A percentile compares a stretch with the other conserved stretches of the same genome.
Evolutionary conservation across 495 filamentous ascomycete genomes (phyloP).

Genomic region (Evernia prunastri): DNA sequence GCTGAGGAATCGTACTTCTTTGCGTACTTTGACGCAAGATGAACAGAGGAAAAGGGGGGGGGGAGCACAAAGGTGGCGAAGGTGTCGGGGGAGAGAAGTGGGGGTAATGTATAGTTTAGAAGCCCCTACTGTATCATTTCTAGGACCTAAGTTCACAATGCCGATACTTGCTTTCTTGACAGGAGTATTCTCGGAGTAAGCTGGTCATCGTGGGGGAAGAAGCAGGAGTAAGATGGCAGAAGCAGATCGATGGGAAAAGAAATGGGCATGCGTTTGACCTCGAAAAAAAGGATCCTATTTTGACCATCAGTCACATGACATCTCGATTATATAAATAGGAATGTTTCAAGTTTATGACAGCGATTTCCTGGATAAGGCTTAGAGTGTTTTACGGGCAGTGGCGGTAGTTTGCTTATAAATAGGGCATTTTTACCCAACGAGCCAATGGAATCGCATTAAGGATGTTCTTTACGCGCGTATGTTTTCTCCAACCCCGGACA

Average conservation of each 20-base stretch:
- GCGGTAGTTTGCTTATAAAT: too few species aligned
- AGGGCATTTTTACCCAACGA: too few species aligned
- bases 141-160: background rate
- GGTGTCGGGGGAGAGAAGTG: constrained; percentile 7
- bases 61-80: background rate
- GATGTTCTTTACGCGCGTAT: too few species aligned
- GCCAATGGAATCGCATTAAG: too few species aligned
- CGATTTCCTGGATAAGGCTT: too few species aligned
- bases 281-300: background rate
- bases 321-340: too few species aligned
- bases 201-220: background rate
- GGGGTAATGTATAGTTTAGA: background rate
- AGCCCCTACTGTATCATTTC: background rate
- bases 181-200: too few species aligned
- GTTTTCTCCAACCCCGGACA: too few species aligned
- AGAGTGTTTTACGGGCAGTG: too few species aligned
- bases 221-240: background rate
- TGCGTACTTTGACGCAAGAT: constrained; percentile 2
- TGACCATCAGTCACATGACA: too few species aligned
- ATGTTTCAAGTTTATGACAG: too few species aligned
- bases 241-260: background rate
- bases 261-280: background rate
- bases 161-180: too few species aligned
- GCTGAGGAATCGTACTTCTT: background rate
- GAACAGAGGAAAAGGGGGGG: background rate